Base-by-base conservation (phyloP, 2,329 filamentous ascomycete species). In the Capronia coronata region DNA sequence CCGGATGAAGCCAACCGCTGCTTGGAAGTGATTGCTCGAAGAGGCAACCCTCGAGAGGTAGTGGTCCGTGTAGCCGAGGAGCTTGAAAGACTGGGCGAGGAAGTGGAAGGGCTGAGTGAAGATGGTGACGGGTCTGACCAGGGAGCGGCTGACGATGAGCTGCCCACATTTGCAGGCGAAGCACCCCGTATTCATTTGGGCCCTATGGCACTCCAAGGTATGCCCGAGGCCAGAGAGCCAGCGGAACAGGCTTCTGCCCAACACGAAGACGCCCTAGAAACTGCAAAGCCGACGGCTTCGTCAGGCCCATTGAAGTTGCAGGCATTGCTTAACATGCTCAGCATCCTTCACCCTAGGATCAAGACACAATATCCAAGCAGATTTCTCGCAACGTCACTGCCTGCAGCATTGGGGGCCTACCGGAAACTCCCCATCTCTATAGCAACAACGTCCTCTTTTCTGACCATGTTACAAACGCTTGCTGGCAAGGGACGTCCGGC, bases 31-130 rank as follows among this genome's bases (percentile, higher is more conserved):
- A 73, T 84, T 47, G 79, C 80, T 11, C 68, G 75, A 7, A 67
- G 80, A 27, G 80, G 80, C 4, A 84, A 84, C 57, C 80, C 80
- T 0, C 67, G 80, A 53, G 80, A 84, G 61, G 80, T 82, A 25
- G 78, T 83, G 29, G 62, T 84, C 44, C 78, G 82, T 48, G 78
- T 82, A 19, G 80, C 78, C 1, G 80, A 84, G 61, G 73, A 76
- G 16, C 63, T 84, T 51, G 73, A 80, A 58, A 64, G 76, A 47
- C 69, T 83, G 16, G 74, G 79, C 22, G 76, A 76, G 1, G 65
- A 68, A 25, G 64, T 63, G 10, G 64, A 67, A 14, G 64, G 62
- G 3, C 60, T 63, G 9, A 57, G 62, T 5, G 34, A 37, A 37
- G 61, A 63, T 2, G 48, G 46, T 13, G 64, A 67, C 13, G 54